Percentiles rank a stretch among this genome's conserved stretches.
These are phyloP conservation scores for Leccinum pellstonianum DNA, from an alignment of 768 basidiomycete species.

Conservation along the genomic window DNA sequence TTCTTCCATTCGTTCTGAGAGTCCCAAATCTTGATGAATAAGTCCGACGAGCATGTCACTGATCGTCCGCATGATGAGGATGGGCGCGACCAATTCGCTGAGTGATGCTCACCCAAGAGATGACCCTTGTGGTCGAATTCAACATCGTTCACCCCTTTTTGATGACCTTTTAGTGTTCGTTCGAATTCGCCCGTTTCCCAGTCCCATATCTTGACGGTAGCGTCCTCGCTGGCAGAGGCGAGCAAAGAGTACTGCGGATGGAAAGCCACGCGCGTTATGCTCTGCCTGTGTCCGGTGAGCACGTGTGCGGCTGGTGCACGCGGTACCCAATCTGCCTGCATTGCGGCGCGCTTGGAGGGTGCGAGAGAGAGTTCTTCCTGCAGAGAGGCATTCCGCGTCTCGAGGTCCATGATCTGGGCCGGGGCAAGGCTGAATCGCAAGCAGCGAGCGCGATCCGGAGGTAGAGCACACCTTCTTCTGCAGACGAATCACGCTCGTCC, in stretches of 20 bases:
- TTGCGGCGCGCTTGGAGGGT: conserved; percentile 51
- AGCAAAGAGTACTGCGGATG: conserved; percentile 83
- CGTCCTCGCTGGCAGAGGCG: conserved; percentile 85
- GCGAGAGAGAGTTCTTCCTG: conserved; percentile 66
- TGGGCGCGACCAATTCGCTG: background rate
- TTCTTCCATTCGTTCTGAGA: conserved; percentile 89
- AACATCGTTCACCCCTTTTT: conserved; percentile 82
- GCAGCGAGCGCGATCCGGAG: background rate
- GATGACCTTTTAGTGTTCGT: conserved; percentile 88
- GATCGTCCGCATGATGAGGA: conserved; percentile 5
- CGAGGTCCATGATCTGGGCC: conserved; percentile 89
- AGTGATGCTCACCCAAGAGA: conserved; percentile 59
- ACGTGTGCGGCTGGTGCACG: conserved; percentile 80
- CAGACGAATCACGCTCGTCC: conserved; percentile 93
- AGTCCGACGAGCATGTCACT: conserved; percentile 74
- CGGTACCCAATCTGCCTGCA: conserved; percentile 85
- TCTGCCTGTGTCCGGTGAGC: conserved; percentile 71
- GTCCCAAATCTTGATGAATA: conserved; percentile 93
- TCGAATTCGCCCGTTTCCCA: conserved; percentile 96
- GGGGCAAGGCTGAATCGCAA: conserved; percentile 8
- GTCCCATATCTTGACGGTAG: conserved; percentile 92
- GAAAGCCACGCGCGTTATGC: conserved; percentile 78
- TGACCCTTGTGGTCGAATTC: conserved; percentile 88
- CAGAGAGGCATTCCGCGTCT: conserved; percentile 74
- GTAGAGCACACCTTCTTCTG: conserved; percentile 77